Percentiles rank a stretch among this genome's conserved stretches.
Evolutionary conservation across 2,329 filamentous ascomycete genomes (phyloP).

Genomic region (Colletotrichum sp.): DNA sequence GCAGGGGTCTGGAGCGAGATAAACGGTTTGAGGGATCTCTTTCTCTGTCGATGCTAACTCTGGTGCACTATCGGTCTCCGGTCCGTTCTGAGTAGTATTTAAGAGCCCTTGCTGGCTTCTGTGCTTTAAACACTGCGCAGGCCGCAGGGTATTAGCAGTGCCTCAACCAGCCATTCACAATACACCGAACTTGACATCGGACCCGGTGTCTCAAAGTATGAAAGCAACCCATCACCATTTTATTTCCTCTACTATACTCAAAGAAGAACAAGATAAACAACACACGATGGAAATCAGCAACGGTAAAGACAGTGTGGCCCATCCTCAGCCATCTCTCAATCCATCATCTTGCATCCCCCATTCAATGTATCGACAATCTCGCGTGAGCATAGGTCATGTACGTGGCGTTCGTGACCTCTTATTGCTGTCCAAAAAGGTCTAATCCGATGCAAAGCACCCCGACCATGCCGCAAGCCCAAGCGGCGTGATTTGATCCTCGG

Average conservation of each 20-base stretch:
- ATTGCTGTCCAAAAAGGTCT: background rate
- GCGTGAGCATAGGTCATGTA: accelerated
- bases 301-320: background rate
- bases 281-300: background rate
- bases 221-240: background rate
- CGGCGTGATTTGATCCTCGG: background rate
- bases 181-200: background rate
- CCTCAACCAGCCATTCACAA: background rate
- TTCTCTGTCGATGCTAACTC: background rate
- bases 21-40: background rate
- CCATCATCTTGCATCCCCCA: background rate
- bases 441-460: accelerated
- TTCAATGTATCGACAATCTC: background rate
- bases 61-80: background rate
- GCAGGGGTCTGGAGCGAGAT: background rate
- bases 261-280: background rate
- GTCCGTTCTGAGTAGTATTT: background rate
- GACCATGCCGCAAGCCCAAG: background rate
- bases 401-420: background rate
- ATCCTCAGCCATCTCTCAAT: background rate
- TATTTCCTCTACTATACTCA: background rate
- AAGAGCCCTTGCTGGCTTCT: background rate
- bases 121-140: background rate
- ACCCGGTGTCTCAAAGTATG: background rate
- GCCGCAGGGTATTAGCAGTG: background rate